Conservation (phyloP, 371 early-diverging fungal species). For the Batkoa obscura region DNA sequence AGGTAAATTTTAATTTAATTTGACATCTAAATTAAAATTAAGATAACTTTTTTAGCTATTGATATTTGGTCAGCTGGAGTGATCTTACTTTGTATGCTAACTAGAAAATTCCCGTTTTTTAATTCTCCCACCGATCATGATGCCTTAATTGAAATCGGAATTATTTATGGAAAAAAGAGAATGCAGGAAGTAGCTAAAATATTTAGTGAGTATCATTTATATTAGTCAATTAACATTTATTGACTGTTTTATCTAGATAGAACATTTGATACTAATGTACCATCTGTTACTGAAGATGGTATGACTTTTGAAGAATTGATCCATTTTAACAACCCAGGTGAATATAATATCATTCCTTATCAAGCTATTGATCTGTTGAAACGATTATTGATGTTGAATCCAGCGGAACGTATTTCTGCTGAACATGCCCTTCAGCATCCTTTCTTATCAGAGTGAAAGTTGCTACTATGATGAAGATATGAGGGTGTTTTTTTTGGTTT, state of each 20-base stretch:
- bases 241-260: conserved; percentile 22
- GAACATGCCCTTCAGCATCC: conserved; percentile 33
- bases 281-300: conserved; percentile 20
- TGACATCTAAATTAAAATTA: neutral
- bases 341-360: conserved; percentile 9
- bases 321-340: conserved; percentile 16
- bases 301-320: conserved; percentile 19
- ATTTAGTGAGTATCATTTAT: conserved; percentile 37
- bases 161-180: conserved; percentile 62
- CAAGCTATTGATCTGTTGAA: conserved; percentile 24
- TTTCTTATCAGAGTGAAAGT: no score
- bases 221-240: no score
- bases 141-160: conserved; percentile 75
- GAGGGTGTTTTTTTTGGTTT: no score
- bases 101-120: conserved; percentile 88
- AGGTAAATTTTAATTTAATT: conserved; percentile 18
- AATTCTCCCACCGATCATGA: conserved; percentile 74
- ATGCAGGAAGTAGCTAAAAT: conserved; percentile 50
- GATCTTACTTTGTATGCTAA: conserved; percentile 62
- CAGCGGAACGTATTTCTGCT: conserved; percentile 29
- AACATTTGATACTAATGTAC: conserved; percentile 33
- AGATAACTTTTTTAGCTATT: conserved; percentile 12
- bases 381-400: conserved; percentile 20
- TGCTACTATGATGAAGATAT: no score
- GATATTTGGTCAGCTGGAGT: conserved; percentile 88